phyloP scores from a whole-genome alignment of 441 rosid species.

The Isatis lusitanica region DNA sequence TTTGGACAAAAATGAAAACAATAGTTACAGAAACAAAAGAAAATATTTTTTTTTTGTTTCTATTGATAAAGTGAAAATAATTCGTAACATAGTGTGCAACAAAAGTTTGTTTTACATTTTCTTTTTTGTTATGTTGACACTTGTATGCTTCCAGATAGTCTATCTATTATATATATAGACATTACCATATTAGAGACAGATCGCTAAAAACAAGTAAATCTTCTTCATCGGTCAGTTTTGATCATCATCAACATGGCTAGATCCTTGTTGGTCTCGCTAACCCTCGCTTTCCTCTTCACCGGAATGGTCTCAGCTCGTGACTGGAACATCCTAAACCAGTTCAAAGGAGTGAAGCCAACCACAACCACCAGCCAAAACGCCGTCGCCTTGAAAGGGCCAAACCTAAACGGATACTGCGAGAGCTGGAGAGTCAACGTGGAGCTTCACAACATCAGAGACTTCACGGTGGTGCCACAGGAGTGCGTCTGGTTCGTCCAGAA shows the following conservation, averaged over 20 bases:
- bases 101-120: neutral
- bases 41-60: neutral
- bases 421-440: conserved; percentile 71
- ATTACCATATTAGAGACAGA: neutral
- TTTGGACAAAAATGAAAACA: neutral
- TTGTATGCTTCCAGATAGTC: neutral
- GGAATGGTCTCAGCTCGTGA: conserved; percentile 51
- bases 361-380: conserved; percentile 6
- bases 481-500: conserved; percentile 47
- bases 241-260: conserved; percentile 44
- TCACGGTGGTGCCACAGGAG: conserved; percentile 60
- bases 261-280: conserved; percentile 34
- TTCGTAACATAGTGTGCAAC: neutral
- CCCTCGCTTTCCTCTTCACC: conserved; percentile 38
- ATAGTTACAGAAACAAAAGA: too few species aligned
- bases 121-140: conserved; percentile 7
- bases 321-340: conserved; percentile 66
- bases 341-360: conserved; percentile 17
- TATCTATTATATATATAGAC: conserved; percentile 11
- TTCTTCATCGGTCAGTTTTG: neutral
- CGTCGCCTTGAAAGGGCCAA: conserved; percentile 29
- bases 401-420: conserved; percentile 60
- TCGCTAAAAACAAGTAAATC: conserved; percentile 4
- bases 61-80: neutral
- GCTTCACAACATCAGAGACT: conserved; percentile 61